Evolutionary conservation across 441 rosid species (phyloP).

Genomic region (Erodium moschatum): DNA sequence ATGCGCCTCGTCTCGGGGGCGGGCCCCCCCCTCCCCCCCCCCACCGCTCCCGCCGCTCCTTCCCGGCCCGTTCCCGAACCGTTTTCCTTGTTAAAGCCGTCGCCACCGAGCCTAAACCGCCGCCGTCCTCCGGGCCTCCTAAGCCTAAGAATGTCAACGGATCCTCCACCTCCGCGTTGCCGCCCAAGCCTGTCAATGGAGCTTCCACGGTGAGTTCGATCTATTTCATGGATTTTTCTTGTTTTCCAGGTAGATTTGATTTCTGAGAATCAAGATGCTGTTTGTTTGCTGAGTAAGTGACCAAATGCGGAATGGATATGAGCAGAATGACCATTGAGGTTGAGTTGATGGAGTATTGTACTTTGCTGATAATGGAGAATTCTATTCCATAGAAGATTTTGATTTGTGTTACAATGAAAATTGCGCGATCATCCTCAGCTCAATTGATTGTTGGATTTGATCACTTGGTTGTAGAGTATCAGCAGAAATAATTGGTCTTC

Average conservation of each 20-base stretch:
- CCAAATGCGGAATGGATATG: too few species aligned
- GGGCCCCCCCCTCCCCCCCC: slow-evolving; percentile 20
- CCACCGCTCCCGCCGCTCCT: slow-evolving; percentile 24
- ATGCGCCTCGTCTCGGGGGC: too few species aligned
- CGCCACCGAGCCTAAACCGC: slow-evolving; percentile 59
- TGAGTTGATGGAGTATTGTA: neutral
- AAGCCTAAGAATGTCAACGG: slow-evolving; percentile 28
- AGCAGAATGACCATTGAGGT: too few species aligned
- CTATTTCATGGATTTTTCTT: neutral
- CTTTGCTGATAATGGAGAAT: neutral
- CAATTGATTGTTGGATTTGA: neutral
- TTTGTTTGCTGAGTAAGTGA: too few species aligned
- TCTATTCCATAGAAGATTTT: neutral
- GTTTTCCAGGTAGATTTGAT: neutral
- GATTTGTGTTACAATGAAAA: neutral
- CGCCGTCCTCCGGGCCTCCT: slow-evolving; percentile 24
- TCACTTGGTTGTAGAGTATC: neutral
- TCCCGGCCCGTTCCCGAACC: slow-evolving; percentile 23
- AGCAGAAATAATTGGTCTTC: neutral
- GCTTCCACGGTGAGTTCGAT: slow-evolving; percentile 41
- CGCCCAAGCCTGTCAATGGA: slow-evolving; percentile 39
- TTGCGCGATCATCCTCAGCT: neutral
- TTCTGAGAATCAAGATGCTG: neutral
- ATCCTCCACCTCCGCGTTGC: slow-evolving; percentile 12
- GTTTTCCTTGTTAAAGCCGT: slow-evolving; percentile 41